A percentile compares a stretch with the other conserved stretches of the same genome.
These are phyloP conservation scores for Penicillium simplicissimum DNA, from an alignment of 495 filamentous ascomycete species.

Conservation along the genomic window DNA sequence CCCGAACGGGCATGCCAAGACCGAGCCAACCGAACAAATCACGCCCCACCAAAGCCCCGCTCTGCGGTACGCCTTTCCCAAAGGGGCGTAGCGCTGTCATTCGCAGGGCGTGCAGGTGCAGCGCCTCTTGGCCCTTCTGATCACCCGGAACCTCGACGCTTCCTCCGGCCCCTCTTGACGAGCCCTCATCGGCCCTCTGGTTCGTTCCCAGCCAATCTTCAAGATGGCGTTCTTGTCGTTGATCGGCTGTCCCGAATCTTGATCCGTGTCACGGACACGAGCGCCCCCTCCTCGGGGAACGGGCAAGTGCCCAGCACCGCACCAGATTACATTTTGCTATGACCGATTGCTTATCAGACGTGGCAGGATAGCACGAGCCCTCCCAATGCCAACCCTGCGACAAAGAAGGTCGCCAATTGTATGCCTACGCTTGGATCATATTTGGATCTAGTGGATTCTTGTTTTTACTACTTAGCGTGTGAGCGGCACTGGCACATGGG, in stretches of 20 bases:
- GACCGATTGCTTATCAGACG: conserved; percentile 22
- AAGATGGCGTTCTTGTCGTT: conserved; percentile 13
- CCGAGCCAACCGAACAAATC: not conserved
- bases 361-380: conserved; percentile 12
- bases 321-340: conserved; percentile 11
- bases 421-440: not conserved
- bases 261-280: conserved; percentile 6
- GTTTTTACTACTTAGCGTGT: conserved; percentile 6
- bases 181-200: not conserved
- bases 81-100: conserved; percentile 39
- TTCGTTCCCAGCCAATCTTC: not conserved
- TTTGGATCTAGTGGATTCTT: not conserved
- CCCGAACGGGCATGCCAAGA: conserved; percentile 3
- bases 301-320: not conserved
- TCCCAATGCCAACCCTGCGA: not conserved
- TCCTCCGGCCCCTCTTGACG: not conserved
- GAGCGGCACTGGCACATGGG: conserved; percentile 16
- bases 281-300: not conserved
- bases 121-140: conserved; percentile 13
- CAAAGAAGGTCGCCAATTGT: not conserved
- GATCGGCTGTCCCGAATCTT: conserved; percentile 12
- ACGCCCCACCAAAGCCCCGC: not conserved
- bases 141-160: conserved; percentile 4
- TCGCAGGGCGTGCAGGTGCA: conserved; percentile 38
- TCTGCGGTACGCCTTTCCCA: conserved; percentile 13